Conservation (phyloP, 768 basidiomycete species). For the Lactarius trivialis region DNA sequence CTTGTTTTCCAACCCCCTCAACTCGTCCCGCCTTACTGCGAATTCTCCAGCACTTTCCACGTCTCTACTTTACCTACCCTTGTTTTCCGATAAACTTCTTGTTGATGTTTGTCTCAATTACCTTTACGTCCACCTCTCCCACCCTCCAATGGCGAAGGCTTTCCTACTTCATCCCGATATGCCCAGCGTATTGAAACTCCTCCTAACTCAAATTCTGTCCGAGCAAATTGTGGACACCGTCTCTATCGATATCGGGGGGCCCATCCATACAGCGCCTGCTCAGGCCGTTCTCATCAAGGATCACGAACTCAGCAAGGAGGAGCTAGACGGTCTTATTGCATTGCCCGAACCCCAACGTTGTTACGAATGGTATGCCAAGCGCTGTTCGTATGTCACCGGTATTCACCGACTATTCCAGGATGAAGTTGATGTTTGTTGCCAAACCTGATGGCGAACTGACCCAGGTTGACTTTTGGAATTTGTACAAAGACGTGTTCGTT, state of each 20-base stretch:
- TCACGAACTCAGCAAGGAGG: slow-evolving; percentile 67
- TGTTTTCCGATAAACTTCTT: slow-evolving; percentile 62
- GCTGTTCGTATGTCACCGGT: not conserved
- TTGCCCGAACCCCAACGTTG: slow-evolving; percentile 72
- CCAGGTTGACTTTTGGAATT: slow-evolving; percentile 93
- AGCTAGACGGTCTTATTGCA: slow-evolving; percentile 50
- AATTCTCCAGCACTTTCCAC: slow-evolving; percentile 56
- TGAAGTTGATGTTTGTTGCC: slow-evolving; percentile 80
- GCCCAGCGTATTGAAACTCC: slow-evolving; percentile 60
- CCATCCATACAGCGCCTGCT: slow-evolving; percentile 52
- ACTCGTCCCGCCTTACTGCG: slow-evolving; percentile 45
- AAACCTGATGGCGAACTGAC: slow-evolving; percentile 76
- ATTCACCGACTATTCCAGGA: slow-evolving; percentile 41
- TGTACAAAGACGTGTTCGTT: slow-evolving; percentile 81
- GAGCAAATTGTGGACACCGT: slow-evolving; percentile 70
- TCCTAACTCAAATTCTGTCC: slow-evolving; percentile 57
- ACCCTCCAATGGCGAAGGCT: slow-evolving; percentile 67
- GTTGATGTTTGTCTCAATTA: slow-evolving; percentile 70
- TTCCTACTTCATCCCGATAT: slow-evolving; percentile 68
- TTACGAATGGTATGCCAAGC: slow-evolving; percentile 63
- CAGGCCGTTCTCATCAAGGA: slow-evolving; percentile 39
- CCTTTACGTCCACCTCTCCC: slow-evolving; percentile 67
- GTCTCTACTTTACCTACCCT: slow-evolving; percentile 64
- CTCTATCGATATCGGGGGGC: slow-evolving; percentile 54
- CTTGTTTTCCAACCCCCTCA: slow-evolving; percentile 56